Evolutionary conservation across 2,329 filamentous ascomycete species (phyloP).

Genomic region (Monosporascus sp.): DNA sequence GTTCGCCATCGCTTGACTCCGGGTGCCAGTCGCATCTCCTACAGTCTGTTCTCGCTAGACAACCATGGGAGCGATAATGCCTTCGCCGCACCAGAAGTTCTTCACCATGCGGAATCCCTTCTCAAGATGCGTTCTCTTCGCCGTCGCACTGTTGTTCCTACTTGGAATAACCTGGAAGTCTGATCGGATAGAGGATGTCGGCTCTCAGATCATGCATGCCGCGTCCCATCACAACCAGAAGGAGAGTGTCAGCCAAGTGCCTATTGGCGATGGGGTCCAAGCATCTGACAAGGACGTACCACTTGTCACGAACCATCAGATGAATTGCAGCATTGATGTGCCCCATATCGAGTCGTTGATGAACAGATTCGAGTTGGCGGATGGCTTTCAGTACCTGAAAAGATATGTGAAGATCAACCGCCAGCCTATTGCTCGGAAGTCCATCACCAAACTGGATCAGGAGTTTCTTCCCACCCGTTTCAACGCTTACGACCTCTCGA

Average conservation of each 20-base stretch:
- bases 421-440: constrained; percentile 43
- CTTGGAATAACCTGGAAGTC: constrained; percentile 36
- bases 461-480: constrained; percentile 42
- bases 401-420: constrained; percentile 49
- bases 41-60: constrained; percentile 1
- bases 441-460: constrained; percentile 45
- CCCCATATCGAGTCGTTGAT: constrained; percentile 40
- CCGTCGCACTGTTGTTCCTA: constrained; percentile 37
- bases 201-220: constrained; percentile 36
- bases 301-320: constrained; percentile 29
- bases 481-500: constrained; percentile 42
- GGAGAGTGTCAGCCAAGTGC: constrained; percentile 24
- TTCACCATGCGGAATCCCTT: constrained; percentile 47
- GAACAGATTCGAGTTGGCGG: constrained; percentile 41
- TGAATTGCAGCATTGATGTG: constrained; percentile 47
- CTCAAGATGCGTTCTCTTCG: constrained; percentile 38
- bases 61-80: constrained; percentile 35
- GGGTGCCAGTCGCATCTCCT: too few relatives aligned
- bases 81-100: constrained; percentile 34
- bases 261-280: constrained; percentile 21
- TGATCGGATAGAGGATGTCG: constrained; percentile 34
- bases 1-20: too few relatives aligned
- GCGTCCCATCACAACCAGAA: constrained; percentile 29
- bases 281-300: constrained; percentile 24
- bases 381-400: constrained; percentile 51